Evolutionary conservation across 164 flowering plant species (phyloP).

Genomic region (Annona cherimola): DNA sequence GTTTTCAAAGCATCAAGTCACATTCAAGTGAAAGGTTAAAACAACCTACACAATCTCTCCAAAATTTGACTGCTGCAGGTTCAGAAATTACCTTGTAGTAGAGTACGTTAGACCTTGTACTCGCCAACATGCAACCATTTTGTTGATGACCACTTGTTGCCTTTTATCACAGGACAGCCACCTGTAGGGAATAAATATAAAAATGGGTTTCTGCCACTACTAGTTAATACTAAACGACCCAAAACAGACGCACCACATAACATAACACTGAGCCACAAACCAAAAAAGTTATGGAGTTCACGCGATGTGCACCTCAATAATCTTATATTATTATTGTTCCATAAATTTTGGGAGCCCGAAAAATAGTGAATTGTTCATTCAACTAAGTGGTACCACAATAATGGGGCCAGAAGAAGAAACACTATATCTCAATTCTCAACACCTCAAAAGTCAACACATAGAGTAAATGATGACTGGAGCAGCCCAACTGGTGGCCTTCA

Average conservation of each 20-base stretch:
- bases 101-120: conserved; percentile 41
- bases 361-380: not conserved
- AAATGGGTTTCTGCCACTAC: conserved; percentile 1
- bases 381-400: not conserved
- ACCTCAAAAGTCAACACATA: not conserved
- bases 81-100: not conserved
- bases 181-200: conserved; percentile 36
- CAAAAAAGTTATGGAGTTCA: not conserved
- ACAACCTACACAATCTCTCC: not conserved
- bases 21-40: not conserved
- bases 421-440: not conserved
- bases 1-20: no score
- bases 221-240: not conserved
- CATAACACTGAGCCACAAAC: not conserved
- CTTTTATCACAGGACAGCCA: conserved; percentile 87
- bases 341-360: not conserved
- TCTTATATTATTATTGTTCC: no score
- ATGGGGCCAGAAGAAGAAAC: not conserved
- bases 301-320: no score
- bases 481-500: not conserved
- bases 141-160: conserved; percentile 92
- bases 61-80: not conserved
- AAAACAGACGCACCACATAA: not conserved
- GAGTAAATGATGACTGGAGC: not conserved
- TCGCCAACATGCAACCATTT: conserved; percentile 87